Evolutionary conservation across 768 basidiomycete genomes (phyloP).

Genomic region (Boletellus ananiceps): DNA sequence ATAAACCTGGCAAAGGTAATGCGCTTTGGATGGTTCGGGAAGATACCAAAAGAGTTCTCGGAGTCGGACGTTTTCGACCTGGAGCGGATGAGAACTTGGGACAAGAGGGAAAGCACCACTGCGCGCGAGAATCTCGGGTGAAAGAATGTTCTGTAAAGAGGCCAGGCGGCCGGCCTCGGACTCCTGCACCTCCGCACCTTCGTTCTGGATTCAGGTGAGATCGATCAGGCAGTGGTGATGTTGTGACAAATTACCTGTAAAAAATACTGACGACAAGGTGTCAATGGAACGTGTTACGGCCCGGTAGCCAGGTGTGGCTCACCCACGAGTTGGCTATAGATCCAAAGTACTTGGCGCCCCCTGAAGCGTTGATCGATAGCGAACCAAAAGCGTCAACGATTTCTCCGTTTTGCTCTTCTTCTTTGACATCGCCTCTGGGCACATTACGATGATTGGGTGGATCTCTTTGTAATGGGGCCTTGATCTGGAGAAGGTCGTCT

Average conservation of each 20-base stretch:
- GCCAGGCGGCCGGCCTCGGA: slow-evolving; percentile 41
- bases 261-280: slow-evolving; percentile 50
- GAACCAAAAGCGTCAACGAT: slow-evolving; percentile 79
- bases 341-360: slow-evolving; percentile 72
- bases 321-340: slow-evolving; percentile 78
- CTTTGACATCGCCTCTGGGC: slow-evolving; percentile 40
- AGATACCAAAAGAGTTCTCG: slow-evolving; percentile 66
- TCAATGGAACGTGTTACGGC: background rate
- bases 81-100: slow-evolving; percentile 36
- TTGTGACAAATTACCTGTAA: slow-evolving; percentile 47
- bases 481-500: slow-evolving; percentile 71
- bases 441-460: slow-evolving; percentile 40
- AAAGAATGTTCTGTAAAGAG: slow-evolving; percentile 51
- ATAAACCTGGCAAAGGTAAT: slow-evolving; percentile 57
- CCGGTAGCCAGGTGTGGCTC: background rate
- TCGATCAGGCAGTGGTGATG: background rate
- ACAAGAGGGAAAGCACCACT: slow-evolving; percentile 65
- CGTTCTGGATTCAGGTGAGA: slow-evolving; percentile 43
- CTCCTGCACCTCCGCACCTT: slow-evolving; percentile 52
- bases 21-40: slow-evolving; percentile 55
- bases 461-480: slow-evolving; percentile 73
- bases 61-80: slow-evolving; percentile 44
- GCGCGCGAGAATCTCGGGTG: slow-evolving; percentile 57
- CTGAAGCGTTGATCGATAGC: slow-evolving; percentile 65
- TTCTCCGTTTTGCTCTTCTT: slow-evolving; percentile 62